A percentile compares a stretch with the other conserved stretches of the same genome.
Conservation (phyloP, 2,329 filamentous ascomycete genomes). For the Thielaviopsis populi region DNA sequence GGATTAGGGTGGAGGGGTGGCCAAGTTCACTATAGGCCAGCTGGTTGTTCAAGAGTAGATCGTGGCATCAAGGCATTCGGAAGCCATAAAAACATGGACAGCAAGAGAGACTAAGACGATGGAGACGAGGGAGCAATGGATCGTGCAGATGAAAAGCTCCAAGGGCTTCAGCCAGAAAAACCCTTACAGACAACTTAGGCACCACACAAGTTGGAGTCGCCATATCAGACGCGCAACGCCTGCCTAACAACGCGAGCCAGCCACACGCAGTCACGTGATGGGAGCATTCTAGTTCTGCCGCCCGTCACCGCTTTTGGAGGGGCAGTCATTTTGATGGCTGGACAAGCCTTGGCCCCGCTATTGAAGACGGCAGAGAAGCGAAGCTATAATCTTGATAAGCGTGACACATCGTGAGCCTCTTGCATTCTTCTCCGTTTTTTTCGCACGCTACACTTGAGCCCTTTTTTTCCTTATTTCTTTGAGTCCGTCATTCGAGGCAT, state of each 20-base stretch:
- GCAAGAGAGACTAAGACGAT: background rate
- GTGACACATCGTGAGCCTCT: slow-evolving; percentile 12
- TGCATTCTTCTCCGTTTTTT: background rate
- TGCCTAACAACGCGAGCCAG: background rate
- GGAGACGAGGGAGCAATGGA: no score
- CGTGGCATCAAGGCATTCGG: background rate
- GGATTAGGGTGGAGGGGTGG: background rate
- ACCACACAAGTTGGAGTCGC: background rate
- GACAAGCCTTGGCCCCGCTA: slow-evolving; percentile 8
- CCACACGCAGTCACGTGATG: slow-evolving; percentile 11
- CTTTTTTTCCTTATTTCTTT: background rate
- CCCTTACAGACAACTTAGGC: background rate
- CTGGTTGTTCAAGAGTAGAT: background rate
- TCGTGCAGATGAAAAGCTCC: background rate
- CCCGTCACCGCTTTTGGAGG: slow-evolving; percentile 14
- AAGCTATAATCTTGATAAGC: slow-evolving; percentile 9
- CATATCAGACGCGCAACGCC: background rate
- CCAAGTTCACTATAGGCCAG: background rate
- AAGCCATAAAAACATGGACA: background rate
- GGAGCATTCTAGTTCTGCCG: slow-evolving; percentile 4
- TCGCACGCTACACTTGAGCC: background rate
- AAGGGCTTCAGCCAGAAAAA: background rate
- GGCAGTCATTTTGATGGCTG: background rate
- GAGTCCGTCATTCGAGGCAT: slow-evolving; percentile 14
- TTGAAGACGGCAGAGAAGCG: background rate